phyloP scores from a whole-genome alignment of 805 yeast species.

The Sugiyamaella boreocaroliniensis region DNA sequence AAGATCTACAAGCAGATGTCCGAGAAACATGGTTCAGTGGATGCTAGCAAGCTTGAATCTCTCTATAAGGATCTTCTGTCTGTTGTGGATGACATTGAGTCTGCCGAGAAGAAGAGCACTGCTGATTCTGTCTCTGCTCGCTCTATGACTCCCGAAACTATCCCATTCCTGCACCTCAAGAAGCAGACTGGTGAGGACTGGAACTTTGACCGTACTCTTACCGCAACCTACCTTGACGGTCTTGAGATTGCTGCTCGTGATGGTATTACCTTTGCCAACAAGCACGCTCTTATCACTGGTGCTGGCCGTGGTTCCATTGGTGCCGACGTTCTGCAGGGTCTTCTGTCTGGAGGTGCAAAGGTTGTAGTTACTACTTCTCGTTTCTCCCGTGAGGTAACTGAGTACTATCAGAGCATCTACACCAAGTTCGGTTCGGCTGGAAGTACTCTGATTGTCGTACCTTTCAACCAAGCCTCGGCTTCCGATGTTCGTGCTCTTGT shows the following conservation, averaged over 20 bases:
- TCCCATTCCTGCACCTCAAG: constrained; percentile 92
- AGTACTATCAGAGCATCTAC: constrained; percentile 89
- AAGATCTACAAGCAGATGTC: constrained; percentile 76
- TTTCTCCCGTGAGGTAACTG: constrained; percentile 89
- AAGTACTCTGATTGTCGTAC: constrained; percentile 89
- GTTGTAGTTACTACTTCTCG: constrained; percentile 95
- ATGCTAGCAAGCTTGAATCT: constrained; percentile 40
- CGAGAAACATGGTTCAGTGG: constrained; percentile 56
- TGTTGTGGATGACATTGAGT: constrained; percentile 39
- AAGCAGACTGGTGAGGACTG: constrained; percentile 66
- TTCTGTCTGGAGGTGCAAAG: constrained; percentile 95
- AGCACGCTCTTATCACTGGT: constrained; percentile 89
- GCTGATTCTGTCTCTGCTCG: constrained; percentile 28
- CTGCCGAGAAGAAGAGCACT: constrained; percentile 41
- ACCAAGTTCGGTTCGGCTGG: constrained; percentile 90
- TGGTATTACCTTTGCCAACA: constrained; percentile 84
- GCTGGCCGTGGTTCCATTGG: constrained; percentile 99
- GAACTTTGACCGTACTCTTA: constrained; percentile 73
- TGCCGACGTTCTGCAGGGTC: constrained; percentile 91
- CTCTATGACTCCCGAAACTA: constrained; percentile 39
- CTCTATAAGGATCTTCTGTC: constrained; percentile 36
- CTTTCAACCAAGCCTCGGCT: constrained; percentile 97
- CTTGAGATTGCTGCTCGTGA: constrained; percentile 91
- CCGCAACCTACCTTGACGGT: constrained; percentile 78
- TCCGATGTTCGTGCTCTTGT: constrained; percentile 86